Percentiles rank a stretch among this genome's conserved stretches.
phyloP scores from a whole-genome alignment of 345 rosid genomes.

The Bruguiera gymnorhiza region DNA sequence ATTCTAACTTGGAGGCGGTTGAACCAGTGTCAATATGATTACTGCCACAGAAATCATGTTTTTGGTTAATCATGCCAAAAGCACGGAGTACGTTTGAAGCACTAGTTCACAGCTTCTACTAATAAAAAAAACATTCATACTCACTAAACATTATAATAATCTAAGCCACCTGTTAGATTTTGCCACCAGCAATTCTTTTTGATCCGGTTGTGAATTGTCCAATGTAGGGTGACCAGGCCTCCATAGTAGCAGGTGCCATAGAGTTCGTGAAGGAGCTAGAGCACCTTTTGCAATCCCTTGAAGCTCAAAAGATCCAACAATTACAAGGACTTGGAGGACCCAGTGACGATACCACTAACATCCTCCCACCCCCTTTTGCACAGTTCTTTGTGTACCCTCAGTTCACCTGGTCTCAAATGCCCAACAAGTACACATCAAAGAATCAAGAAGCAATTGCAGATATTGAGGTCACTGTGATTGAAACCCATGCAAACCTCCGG shows the following conservation, averaged over 20 bases:
- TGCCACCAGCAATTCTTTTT: no score
- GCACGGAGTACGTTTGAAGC: no score
- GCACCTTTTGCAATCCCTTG: conserved; percentile 59
- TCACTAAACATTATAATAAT: no score
- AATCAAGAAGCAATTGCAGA: conserved; percentile 56
- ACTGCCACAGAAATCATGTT: no score
- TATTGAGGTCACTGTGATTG: conserved; percentile 75
- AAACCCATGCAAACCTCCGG: conserved; percentile 82
- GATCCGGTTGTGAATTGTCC: not conserved
- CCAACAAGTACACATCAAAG: conserved; percentile 42
- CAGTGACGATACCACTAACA: conserved; percentile 12
- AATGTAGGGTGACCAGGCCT: conserved; percentile 87
- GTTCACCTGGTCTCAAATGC: conserved; percentile 50
- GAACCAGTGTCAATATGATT: no score
- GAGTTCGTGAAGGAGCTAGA: conserved; percentile 88
- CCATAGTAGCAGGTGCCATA: conserved; percentile 87
- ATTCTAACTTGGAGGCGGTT: no score
- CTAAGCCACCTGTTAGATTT: no score
- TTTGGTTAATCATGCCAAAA: no score
- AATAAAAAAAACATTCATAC: no score
- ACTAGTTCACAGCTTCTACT: no score
- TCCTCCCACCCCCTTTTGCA: conserved; percentile 34
- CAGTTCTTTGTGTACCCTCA: conserved; percentile 55
- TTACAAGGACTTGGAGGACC: conserved; percentile 11
- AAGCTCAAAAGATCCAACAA: conserved; percentile 53